These are phyloP conservation scores for Cajanus cajan DNA, from an alignment of 306 rosid genomes.

Conservation along the genomic window DNA sequence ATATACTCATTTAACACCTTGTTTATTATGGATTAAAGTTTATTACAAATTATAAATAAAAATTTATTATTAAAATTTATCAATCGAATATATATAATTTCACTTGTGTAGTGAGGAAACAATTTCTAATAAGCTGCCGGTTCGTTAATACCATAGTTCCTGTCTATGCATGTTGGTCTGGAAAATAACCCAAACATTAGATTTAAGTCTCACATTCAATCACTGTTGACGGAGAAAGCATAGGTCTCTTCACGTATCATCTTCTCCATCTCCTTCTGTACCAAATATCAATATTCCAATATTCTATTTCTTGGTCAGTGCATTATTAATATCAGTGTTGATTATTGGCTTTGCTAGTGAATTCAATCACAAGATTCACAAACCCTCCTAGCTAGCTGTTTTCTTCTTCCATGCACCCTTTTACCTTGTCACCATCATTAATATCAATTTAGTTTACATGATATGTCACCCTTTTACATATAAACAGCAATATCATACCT, in stretches of 20 bases:
- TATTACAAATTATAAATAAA: too few species aligned
- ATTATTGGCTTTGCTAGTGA: too few species aligned
- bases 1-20: too few species aligned
- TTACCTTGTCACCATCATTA: not conserved
- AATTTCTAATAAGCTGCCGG: not conserved
- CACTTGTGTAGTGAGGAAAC: not conserved
- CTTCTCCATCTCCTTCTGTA: not conserved
- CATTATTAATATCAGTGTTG: too few species aligned
- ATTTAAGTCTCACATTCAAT: not conserved
- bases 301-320: constrained; percentile 7
- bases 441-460: not conserved
- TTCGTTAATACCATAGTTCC: constrained; percentile 16
- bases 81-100: not conserved
- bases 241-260: not conserved
- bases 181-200: not conserved
- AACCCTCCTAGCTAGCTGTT: not conserved
- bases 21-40: too few species aligned
- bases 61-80: too few species aligned
- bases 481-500: constrained; percentile 25
- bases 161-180: not conserved
- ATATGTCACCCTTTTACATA: constrained; percentile 36
- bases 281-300: constrained; percentile 31
- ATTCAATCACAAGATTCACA: not conserved
- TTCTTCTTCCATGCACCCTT: not conserved
- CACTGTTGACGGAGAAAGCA: constrained; percentile 38